Evolutionary conservation across 805 yeast species (phyloP).

Genomic region (Candida anglica): DNA sequence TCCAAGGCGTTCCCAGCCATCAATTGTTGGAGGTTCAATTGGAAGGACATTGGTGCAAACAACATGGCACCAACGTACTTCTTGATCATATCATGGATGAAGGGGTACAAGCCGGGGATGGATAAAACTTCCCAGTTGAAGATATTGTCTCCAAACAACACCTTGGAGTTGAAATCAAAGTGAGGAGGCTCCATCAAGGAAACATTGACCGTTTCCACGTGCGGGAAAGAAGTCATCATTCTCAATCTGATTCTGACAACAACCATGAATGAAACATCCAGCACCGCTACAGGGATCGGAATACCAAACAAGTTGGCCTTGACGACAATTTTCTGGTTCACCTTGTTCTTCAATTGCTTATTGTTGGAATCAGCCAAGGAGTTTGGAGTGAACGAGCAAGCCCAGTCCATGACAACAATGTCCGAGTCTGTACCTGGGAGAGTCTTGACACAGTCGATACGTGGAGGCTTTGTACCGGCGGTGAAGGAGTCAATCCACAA

Average conservation of each 20-base stretch:
- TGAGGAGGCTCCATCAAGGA: slow-evolving; percentile 83
- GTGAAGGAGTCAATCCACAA: slow-evolving; percentile 88
- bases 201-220: slow-evolving; percentile 84
- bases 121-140: slow-evolving; percentile 86
- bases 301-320: slow-evolving; percentile 82
- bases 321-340: slow-evolving; percentile 75
- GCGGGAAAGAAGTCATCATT: slow-evolving; percentile 90
- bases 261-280: slow-evolving; percentile 74
- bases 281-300: slow-evolving; percentile 67
- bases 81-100: slow-evolving; percentile 79
- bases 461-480: slow-evolving; percentile 91
- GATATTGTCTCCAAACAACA: slow-evolving; percentile 69
- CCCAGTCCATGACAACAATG: slow-evolving; percentile 98
- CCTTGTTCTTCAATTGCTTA: slow-evolving; percentile 79
- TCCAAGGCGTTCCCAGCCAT: slow-evolving; percentile 76
- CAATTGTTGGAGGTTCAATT: slow-evolving; percentile 86
- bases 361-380: slow-evolving; percentile 78
- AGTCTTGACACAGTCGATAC: slow-evolving; percentile 87
- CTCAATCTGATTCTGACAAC: slow-evolving; percentile 76
- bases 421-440: slow-evolving; percentile 87
- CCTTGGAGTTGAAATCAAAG: slow-evolving; percentile 74
- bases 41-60: slow-evolving; percentile 87
- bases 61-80: slow-evolving; percentile 87
- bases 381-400: slow-evolving; percentile 88
- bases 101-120: slow-evolving; percentile 81